Evolutionary conservation across 140 eudicot species (phyloP).

Genomic region (Bidens hawaiensis): DNA sequence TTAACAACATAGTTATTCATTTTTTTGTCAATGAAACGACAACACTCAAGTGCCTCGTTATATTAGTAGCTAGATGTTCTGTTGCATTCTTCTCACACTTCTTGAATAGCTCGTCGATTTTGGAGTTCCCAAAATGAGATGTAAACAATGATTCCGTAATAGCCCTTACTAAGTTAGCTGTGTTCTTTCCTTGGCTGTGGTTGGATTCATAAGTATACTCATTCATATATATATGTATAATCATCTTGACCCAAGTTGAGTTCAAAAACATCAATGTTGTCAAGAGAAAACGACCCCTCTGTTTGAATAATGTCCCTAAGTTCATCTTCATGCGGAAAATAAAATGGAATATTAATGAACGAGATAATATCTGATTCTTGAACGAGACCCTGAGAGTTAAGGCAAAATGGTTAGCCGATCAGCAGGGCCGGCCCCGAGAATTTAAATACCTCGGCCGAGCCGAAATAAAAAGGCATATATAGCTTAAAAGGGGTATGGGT

Average conservation of each 20-base stretch:
- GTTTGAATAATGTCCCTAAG: neutral
- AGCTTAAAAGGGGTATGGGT: neutral
- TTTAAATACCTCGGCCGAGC: too few relatives aligned
- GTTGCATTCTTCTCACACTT: neutral
- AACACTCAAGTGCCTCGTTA: neutral
- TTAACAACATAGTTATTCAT: neutral
- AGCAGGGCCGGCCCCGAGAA: too few relatives aligned
- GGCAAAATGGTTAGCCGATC: neutral
- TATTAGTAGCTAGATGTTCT: neutral
- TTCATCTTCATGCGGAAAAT: slow-evolving; percentile 5
- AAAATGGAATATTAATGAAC: slow-evolving; percentile 5
- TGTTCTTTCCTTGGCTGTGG: neutral
- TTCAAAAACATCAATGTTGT: neutral
- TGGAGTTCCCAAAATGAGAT: slow-evolving; percentile 18
- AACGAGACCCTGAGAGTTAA: neutral
- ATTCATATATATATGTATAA: neutral
- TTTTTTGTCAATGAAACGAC: slow-evolving; percentile 1
- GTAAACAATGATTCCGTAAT: slow-evolving; percentile 6
- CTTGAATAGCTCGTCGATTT: neutral
- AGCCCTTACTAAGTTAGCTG: slow-evolving; percentile 4
- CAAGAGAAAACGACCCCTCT: neutral
- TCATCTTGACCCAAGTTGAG: neutral
- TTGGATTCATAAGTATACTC: neutral
- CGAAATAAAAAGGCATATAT: neutral
- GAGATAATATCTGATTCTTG: neutral